Conservation (phyloP, 768 basidiomycete genomes). For the Phanerodontia chrysosporium region DNA sequence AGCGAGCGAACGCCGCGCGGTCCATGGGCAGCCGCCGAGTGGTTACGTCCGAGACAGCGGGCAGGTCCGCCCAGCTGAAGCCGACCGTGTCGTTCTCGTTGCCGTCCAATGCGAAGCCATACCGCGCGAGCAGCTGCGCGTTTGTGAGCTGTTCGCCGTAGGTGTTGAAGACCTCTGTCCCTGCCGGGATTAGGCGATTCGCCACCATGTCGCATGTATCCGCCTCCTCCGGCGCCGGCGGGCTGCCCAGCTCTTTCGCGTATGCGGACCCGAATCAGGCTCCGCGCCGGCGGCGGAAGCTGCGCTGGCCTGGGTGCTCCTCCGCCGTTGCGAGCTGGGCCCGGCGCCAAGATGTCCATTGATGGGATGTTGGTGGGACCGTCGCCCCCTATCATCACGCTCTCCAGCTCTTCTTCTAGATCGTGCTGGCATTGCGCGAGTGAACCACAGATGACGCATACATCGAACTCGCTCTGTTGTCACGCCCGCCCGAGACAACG, state of each 20-base stretch:
- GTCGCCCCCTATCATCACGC: background rate
- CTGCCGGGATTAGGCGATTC: conserved; percentile 22
- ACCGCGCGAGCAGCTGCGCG: conserved; percentile 33
- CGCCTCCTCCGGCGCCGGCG: background rate
- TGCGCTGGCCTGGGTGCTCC: background rate
- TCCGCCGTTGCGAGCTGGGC: background rate
- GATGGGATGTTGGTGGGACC: background rate
- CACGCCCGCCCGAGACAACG: background rate
- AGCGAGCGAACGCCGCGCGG: background rate
- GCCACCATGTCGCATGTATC: conserved; percentile 39
- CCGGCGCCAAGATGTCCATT: background rate
- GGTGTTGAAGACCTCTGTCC: conserved; percentile 38
- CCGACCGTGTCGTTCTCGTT: conserved; percentile 30
- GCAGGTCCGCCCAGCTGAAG: conserved; percentile 14
- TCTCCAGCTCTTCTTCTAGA: conserved; percentile 13
- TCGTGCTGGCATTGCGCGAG: conserved; percentile 37
- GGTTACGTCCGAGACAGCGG: background rate
- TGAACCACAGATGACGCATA: conserved; percentile 37
- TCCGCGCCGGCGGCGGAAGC: background rate
- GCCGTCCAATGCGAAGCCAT: conserved; percentile 39
- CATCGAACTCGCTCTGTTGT: conserved; percentile 33
- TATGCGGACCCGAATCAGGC: background rate
- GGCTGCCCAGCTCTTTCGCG: background rate
- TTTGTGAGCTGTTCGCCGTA: conserved; percentile 35
- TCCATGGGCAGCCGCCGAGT: background rate